Evolutionary conservation across 495 filamentous ascomycete genomes (phyloP).

Genomic region (Poronia punctata): DNA sequence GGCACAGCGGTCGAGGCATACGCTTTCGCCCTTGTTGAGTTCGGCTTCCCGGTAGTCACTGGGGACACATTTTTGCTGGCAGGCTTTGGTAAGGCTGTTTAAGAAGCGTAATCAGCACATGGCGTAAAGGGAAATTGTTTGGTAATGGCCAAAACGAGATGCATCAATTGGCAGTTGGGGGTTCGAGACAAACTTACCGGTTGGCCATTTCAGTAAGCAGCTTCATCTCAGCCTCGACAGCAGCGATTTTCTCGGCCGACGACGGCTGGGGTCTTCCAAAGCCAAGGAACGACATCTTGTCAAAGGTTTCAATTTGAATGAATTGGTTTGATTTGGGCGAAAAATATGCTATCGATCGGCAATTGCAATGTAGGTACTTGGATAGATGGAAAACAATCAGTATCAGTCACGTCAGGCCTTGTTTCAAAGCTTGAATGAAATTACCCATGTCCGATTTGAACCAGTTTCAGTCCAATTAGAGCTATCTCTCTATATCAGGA

Average conservation of each 20-base stretch:
- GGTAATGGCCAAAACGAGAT: too few species aligned
- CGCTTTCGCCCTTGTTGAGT: conserved; percentile 95
- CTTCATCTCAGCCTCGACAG: conserved; percentile 89
- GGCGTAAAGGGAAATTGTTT: too few species aligned
- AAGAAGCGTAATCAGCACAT: conserved; percentile 5
- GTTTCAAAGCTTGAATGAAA: too few species aligned
- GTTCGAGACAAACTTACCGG: conserved; percentile 49
- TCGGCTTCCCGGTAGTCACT: conserved; percentile 87
- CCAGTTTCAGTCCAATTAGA: neutral
- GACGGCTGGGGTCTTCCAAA: conserved; percentile 85
- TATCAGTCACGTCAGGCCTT: too few species aligned
- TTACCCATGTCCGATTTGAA: neutral
- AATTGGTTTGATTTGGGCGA: conserved; percentile 7
- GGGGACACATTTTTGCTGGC: conserved; percentile 87
- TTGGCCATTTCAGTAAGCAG: conserved; percentile 96
- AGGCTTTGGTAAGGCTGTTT: conserved; percentile 75
- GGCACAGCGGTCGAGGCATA: conserved; percentile 94
- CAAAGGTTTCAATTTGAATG: neutral
- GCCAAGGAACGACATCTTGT: conserved; percentile 86
- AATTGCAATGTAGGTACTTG: too few species aligned
- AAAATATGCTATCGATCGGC: too few species aligned
- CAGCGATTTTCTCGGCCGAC: conserved; percentile 91
- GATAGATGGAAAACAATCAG: too few species aligned
- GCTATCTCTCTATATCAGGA: conserved; percentile 2
- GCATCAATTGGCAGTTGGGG: too few species aligned